Base-by-base conservation (phyloP, 495 filamentous ascomycete genomes). In the Neurospora pannonica region DNA sequence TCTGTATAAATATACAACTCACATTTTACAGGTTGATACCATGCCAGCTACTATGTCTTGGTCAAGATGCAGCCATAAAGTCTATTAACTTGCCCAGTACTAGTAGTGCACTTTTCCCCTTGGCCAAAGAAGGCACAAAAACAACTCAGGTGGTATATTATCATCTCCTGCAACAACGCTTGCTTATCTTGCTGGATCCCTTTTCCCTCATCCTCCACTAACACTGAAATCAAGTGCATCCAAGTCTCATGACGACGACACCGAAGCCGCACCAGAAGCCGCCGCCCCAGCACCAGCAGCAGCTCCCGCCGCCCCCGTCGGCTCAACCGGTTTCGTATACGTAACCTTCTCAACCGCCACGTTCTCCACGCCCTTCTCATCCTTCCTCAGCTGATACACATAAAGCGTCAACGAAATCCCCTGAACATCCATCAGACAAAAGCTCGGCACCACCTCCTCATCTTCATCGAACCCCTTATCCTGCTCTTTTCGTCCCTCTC, bases 361-460 rank as follows among this genome's bases (percentile, higher is more conserved):
- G 74, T 91, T 97, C 82, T 98, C 95, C 15, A 88, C 89, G 2
- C 96, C 97, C 75, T 94, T 93, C 73, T 88, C 90, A 79, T 97
- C 95, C 78, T 92, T 97, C 81, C 93, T 91, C 69, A 98, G 84
- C 80, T 99, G 96, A 83, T 99, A 99, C 72, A 99, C 96, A 80
- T 99, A 98, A 70, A 99, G 86, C 74, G 97, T 95, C 43, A 99
- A 88, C 15, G 97, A 95, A 84, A 97, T 96, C 21, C 96, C 96
- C 90, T 99, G 96, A 39, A 98, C 96, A 89, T 99, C 97, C 96
- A 99, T 98, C 83, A 99, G 83, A 82, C 96, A 97, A 83, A 99
- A 99, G 80, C 97, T 98, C 70, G 96, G 96, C 72, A 91, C 90
- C 73, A 92, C 92, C 43, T 97, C 93, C 80, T 97, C 95, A 24